Conservation (phyloP, 257 asterid species). For the Nicotiana sylvestris region DNA sequence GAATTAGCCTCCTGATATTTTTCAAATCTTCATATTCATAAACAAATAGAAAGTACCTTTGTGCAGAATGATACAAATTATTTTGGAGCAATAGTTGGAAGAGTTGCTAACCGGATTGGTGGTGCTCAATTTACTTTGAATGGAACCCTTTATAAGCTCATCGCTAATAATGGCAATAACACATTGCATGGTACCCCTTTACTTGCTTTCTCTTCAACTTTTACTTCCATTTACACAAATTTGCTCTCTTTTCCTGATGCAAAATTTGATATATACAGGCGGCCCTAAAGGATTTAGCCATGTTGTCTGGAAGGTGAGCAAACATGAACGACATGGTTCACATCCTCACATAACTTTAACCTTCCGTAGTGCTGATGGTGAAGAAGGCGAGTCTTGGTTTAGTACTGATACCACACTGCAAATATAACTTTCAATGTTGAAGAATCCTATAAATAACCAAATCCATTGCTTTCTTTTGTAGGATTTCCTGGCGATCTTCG, state of each 20-base stretch:
- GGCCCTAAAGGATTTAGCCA: conserved; percentile 15
- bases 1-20: background rate
- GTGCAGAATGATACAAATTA: background rate
- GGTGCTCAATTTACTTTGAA: conserved; percentile 17
- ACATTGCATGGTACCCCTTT: conserved; percentile 11
- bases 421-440: background rate
- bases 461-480: background rate
- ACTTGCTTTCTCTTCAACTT: background rate
- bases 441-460: background rate
- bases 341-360: conserved; percentile 9
- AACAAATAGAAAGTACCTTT: background rate
- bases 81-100: conserved; percentile 19
- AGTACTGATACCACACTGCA: background rate
- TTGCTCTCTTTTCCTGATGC: background rate
- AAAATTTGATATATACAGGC: background rate
- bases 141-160: conserved; percentile 11
- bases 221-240: background rate
- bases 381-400: conserved; percentile 9
- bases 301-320: conserved; percentile 8
- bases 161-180: background rate
- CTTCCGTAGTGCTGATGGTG: conserved; percentile 17
- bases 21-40: background rate
- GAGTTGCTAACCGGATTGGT: conserved; percentile 16
- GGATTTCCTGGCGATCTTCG: conserved; percentile 59
- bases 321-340: background rate